Evolutionary conservation across 106 monocot species (phyloP).

Genomic region (Dendrobium nobile): DNA sequence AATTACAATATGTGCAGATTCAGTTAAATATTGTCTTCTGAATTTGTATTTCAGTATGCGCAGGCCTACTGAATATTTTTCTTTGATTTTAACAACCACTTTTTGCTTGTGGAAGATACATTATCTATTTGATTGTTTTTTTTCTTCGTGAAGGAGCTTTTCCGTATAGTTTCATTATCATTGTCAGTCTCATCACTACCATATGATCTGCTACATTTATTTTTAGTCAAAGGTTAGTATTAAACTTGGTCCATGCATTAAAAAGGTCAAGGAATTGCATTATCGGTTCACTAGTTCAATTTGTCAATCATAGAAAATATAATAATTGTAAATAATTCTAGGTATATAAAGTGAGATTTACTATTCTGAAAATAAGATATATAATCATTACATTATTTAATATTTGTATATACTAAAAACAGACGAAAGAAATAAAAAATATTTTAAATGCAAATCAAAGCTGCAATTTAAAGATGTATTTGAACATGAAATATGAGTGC

Average conservation of each 20-base stretch:
- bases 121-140: not conserved
- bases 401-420: not conserved
- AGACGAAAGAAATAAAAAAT: not conserved
- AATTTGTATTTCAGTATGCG: not conserved
- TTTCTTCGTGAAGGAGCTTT: not conserved
- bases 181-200: not conserved
- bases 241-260: not conserved
- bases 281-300: no score
- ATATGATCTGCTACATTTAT: not conserved
- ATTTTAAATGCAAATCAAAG: not conserved
- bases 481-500: not conserved
- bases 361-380: not conserved
- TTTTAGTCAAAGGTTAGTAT: not conserved
- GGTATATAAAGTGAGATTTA: not conserved
- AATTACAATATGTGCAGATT: not conserved
- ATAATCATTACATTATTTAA: not conserved
- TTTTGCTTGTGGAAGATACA: not conserved
- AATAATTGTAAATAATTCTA: not conserved
- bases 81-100: not conserved
- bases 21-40: conserved; percentile 1
- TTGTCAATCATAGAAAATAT: no score
- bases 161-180: not conserved
- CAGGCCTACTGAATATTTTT: not conserved
- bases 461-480: not conserved
- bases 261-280: not conserved